Base-by-base conservation (phyloP, 495 filamentous ascomycete genomes). In the Lophium mytilinum region DNA sequence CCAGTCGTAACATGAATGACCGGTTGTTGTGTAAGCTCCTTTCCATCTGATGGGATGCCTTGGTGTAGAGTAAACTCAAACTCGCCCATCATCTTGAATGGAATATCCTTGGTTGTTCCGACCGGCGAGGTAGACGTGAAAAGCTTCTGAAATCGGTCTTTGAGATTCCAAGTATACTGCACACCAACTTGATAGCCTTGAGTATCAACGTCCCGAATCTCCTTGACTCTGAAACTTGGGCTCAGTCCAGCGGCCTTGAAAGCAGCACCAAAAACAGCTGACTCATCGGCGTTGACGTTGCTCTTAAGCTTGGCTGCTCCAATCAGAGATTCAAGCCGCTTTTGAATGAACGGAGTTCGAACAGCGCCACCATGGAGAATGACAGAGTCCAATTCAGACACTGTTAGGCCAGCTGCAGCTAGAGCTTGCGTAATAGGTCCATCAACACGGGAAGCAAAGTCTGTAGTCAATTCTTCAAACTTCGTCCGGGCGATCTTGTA, bases 261-360 rank as follows among this genome's bases (percentile, higher is more conserved):
- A 17, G 89, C 90, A 50, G 94, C 94, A 61, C 94, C 94, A 71
- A 99, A 95, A 14, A 95, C 93, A 48, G 94, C 93, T 14, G 94
- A 83, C 73, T 99, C 94, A 69, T 99, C 94, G 30, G 91, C 85
- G 72, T 99, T 99, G 63, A 99, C 94, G 65, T 91, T 97, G 62
- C 86, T 85, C 53, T 88, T 83, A 56, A 99, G 77, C 75, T 95
- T 96, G 50, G 84, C 81, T 6, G 81, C 75, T 9, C 87, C 86
- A 33, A 84, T 79, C 48, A 87, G 68, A 48, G 81, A 82, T 73
- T 96, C 93, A 30, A 99, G 81, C 67, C 86, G 77, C 71, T 83
- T 90, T 68, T 96, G 91, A 7, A 99, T 89, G 58, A 97, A 96
- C 6, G 94, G 94, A 24, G 91, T 97, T 37, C 94, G 83, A 48